Base-by-base conservation (phyloP, 805 yeast species). In the Ogataea minuta region DNA sequence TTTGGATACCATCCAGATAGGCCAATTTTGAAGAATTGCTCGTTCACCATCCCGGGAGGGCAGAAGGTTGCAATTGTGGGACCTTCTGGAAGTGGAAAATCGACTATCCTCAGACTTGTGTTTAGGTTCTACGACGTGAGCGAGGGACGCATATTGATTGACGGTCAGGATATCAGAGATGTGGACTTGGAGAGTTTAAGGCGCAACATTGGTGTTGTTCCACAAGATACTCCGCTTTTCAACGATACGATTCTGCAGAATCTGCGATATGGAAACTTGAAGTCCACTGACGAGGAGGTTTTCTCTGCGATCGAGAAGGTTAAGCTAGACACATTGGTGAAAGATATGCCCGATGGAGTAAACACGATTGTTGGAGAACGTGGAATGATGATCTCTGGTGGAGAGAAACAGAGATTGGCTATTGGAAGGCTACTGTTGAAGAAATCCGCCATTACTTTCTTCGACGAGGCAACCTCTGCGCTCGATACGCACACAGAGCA, bases 361-460 rank as follows among this genome's bases (percentile, higher is more conserved):
- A 69, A 83, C 20, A 93, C 98, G 0, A 70, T 86, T 42, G 99
- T 93, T 12, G 99, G 99, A 34, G 99, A 93, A 62, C 71, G 95
- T 57, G 99, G 99, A n/a, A 74, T 93, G 74, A 93, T 93, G 99
- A 90, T 93, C 32, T 88, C 96, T 17, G 99, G 99, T n/a, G 99
- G 99, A 45, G 99, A 93, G 60, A 90, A 93, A 60, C 99, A 93
- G 64, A 70, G 99, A 46, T 69, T 93, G 29, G 98, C 99, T 0
- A 88, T 93, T 49, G 93, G 97, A 1, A 73, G 99, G 48, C 76
- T 93, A n/a, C 62, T 93, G 30, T 65, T 93, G 50, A 93, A 93
- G 62, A 72, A 78, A 47, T 79, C 97, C 0, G 91, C 93, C 19
- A 87, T 93, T 34, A 84, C 95, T 40, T 91, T 93, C 61, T 90